These are phyloP conservation scores for Colletotrichum brevisporum DNA, from an alignment of 2,329 filamentous ascomycete genomes.

Conservation along the genomic window DNA sequence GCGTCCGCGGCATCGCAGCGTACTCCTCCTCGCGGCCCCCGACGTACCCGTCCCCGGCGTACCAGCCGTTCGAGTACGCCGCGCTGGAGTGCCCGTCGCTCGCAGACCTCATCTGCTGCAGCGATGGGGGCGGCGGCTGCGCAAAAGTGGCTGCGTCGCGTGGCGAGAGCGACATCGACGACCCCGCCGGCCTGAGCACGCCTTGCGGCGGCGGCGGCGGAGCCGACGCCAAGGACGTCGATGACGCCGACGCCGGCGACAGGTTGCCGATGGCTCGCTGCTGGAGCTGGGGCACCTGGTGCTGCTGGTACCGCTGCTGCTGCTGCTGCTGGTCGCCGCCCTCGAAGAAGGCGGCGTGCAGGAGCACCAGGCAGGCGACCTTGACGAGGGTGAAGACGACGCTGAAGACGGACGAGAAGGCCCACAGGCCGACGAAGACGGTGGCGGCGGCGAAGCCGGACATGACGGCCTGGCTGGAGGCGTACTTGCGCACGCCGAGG, in stretches of 20 bases:
- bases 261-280: background rate
- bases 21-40: conserved; percentile 21
- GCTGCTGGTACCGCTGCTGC: background rate
- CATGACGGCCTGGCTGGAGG: conserved; percentile 35
- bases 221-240: background rate
- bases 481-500: conserved; percentile 36
- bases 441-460: conserved; percentile 27
- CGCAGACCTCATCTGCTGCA: conserved; percentile 30
- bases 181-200: conserved; percentile 24
- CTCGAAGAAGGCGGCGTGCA: conserved; percentile 35
- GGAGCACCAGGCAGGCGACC: conserved; percentile 31
- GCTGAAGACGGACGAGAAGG: conserved; percentile 36
- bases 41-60: conserved; percentile 25
- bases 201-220: conserved; percentile 14
- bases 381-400: conserved; percentile 33
- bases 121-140: background rate
- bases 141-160: background rate
- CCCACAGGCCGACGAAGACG: conserved; percentile 34
- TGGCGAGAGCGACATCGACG: conserved; percentile 23
- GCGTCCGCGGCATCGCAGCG: conserved; percentile 25
- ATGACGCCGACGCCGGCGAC: conserved; percentile 1
- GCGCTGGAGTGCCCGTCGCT: conserved; percentile 28
- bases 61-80: conserved; percentile 20
- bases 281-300: background rate
- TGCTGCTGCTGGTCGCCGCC: conserved; percentile 5